These are phyloP conservation scores for Tubosaeta brunneosetosa DNA, from an alignment of 768 basidiomycete species.

Conservation along the genomic window DNA sequence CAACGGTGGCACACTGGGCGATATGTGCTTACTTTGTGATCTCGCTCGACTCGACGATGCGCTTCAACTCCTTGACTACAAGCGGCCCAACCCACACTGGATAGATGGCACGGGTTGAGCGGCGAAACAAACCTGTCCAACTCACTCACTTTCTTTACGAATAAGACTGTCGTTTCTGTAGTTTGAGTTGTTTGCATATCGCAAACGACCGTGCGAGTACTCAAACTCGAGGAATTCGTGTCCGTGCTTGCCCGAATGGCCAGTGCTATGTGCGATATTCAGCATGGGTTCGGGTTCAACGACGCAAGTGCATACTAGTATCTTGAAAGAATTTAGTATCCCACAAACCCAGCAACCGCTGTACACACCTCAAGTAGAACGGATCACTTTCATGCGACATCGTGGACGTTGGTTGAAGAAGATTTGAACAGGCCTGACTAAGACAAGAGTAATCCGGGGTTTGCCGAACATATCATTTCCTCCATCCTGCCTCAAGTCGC, in stretches of 20 bases:
- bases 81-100: slow-evolving; percentile 93
- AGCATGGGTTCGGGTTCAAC: background rate
- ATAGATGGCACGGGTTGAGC: background rate
- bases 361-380: slow-evolving; percentile 69
- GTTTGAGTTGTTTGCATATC: slow-evolving; percentile 99
- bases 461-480: slow-evolving; percentile 11
- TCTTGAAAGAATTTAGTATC: slow-evolving; percentile 30
- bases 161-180: slow-evolving; percentile 97
- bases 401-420: slow-evolving; percentile 14
- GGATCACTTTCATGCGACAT: slow-evolving; percentile 59
- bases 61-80: slow-evolving; percentile 91
- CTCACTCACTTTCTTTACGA: slow-evolving; percentile 90
- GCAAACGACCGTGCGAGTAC: slow-evolving; percentile 91
- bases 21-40: slow-evolving; percentile 70
- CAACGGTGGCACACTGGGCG: background rate
- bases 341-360: background rate
- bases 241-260: slow-evolving; percentile 97
- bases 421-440: background rate
- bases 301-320: slow-evolving; percentile 42
- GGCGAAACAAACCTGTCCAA: background rate
- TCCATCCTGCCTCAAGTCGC: background rate
- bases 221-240: slow-evolving; percentile 99
- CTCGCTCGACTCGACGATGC: slow-evolving; percentile 89
- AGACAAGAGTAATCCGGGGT: slow-evolving; percentile 7
- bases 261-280: slow-evolving; percentile 42